Evolutionary conservation across 2,329 filamentous ascomycete species (phyloP), one percentile per base, ranked within the genome.

Genomic region (Zasmidium cellare): DNA sequence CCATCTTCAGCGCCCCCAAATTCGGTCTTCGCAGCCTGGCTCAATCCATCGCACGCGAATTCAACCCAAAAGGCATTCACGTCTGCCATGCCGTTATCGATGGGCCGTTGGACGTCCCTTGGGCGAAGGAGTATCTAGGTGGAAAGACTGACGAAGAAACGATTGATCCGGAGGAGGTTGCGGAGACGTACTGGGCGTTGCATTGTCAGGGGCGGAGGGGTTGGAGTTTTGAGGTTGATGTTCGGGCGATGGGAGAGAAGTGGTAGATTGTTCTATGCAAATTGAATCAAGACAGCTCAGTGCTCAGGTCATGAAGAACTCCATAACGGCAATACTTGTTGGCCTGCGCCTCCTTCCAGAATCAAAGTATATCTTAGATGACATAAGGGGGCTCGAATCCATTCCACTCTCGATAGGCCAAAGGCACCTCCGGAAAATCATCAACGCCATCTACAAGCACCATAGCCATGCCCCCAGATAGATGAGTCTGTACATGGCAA

Each of bases 141-240:
- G 74, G 79, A 38, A 75, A 81, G 57, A 76, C 77, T 22, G 76
- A 80, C 9, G 84, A 86, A 71, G 83, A 79, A 0, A 92, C 91
- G 78, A 83, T 96, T 57, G 85, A 76, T 63, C 82, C 90, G 9
- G 87, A 89, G 63, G 88, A 92, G 87, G 94, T 96, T 79, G 91
- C 91, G 14, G 90, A 94, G 62, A 84, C 84, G 12, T 96, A 96
- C 70, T 96, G 90, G 90, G 80, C 87, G 71, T 71, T 96, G 65
- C 91, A 96, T 70, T 89, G 87, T 0, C 91, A 96, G 76, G 88
- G 87, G 22, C 81, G 84, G 62, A 91, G 88, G 6, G 84, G 85
- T 1, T 93, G 92, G 69, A 91, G 89, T 0, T 89, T 90, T 70
- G 89, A 94, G 75, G 72, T 94, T 65, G 91, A 94, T 73, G 76